A percentile compares a stretch with the other conserved stretches of the same genome.
Evolutionary conservation across 2,329 filamentous ascomycete species (phyloP).

Genomic region (Claviceps sp.): DNA sequence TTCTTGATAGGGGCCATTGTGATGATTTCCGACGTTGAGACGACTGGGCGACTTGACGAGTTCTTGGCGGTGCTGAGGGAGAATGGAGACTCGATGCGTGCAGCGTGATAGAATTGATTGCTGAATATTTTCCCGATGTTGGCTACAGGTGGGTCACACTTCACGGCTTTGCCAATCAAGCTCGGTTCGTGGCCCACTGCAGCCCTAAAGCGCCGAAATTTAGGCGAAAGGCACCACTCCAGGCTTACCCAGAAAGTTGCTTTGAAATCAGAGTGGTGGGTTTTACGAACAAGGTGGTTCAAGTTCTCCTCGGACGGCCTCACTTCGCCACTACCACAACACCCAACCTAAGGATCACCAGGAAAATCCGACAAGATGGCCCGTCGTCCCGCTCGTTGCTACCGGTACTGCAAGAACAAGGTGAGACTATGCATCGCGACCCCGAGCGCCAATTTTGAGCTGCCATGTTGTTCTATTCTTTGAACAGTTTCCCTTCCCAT

Average conservation of each 20-base stretch:
- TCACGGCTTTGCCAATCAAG: background rate
- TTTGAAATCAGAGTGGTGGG: slow-evolving; percentile 40
- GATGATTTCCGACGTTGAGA: slow-evolving; percentile 22
- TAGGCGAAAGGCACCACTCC: slow-evolving; percentile 20
- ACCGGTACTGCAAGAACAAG: slow-evolving; percentile 99
- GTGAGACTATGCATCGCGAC: slow-evolving; percentile 38
- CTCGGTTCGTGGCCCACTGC: background rate
- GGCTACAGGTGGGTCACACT: background rate
- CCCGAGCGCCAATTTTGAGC: background rate
- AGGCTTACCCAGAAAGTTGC: slow-evolving; percentile 23
- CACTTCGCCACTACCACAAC: slow-evolving; percentile 23
- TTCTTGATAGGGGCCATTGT: slow-evolving; percentile 62
- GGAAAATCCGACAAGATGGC: slow-evolving; percentile 78
- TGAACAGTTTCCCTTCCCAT: background rate
- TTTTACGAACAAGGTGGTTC: slow-evolving; percentile 17
- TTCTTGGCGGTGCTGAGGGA: slow-evolving; percentile 12
- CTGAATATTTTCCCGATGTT: background rate
- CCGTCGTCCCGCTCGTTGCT: slow-evolving; percentile 97
- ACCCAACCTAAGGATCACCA: slow-evolving; percentile 19
- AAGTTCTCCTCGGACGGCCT: slow-evolving; percentile 15
- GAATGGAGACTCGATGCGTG: background rate
- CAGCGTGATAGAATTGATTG: background rate
- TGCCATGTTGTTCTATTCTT: background rate
- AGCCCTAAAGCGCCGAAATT: slow-evolving; percentile 29
- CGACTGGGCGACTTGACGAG: slow-evolving; percentile 16